Percentiles rank a stretch among this genome's conserved stretches.
Conservation (phyloP, 306 rosid genomes). For the Calophaca sinica region DNA sequence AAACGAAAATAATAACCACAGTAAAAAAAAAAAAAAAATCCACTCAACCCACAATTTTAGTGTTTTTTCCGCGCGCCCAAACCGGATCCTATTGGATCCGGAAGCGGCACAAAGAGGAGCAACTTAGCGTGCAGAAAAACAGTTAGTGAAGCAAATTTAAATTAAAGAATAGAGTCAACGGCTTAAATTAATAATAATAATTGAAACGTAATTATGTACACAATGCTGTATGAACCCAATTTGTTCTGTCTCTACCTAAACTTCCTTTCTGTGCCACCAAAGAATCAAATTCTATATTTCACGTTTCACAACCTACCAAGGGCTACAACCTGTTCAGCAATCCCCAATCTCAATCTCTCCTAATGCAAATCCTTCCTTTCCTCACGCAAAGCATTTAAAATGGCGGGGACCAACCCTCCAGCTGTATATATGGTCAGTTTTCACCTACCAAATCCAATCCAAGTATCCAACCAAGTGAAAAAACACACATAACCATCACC, state of each 20-base stretch:
- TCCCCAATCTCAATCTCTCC: slow-evolving; percentile 27
- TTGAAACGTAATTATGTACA: slow-evolving; percentile 55
- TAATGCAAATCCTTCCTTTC: slow-evolving; percentile 25
- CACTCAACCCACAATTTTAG: neutral
- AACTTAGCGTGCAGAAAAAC: neutral
- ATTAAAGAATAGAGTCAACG: slow-evolving; percentile 51
- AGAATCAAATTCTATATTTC: slow-evolving; percentile 38
- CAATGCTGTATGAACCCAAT: slow-evolving; percentile 46
- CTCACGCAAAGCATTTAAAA: slow-evolving; percentile 58
- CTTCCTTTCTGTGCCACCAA: slow-evolving; percentile 40
- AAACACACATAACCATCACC: slow-evolving; percentile 58
- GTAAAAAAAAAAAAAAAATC: neutral
- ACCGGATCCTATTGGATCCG: neutral
- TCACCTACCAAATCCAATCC: slow-evolving; percentile 72
- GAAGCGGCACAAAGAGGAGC: slow-evolving; percentile 15
- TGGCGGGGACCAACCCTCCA: slow-evolving; percentile 37
- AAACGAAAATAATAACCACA: too few species aligned
- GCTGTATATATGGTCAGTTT: slow-evolving; percentile 40
- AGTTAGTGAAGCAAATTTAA: slow-evolving; percentile 1
- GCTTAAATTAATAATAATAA: slow-evolving; percentile 47
- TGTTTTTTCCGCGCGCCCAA: neutral
- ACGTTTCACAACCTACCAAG: slow-evolving; percentile 40
- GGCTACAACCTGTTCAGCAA: slow-evolving; percentile 36
- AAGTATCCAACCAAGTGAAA: slow-evolving; percentile 58
- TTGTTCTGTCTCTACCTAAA: slow-evolving; percentile 47